Conservation (phyloP, 2,329 filamentous ascomycete species). For the Monosporascus ibericus region DNA sequence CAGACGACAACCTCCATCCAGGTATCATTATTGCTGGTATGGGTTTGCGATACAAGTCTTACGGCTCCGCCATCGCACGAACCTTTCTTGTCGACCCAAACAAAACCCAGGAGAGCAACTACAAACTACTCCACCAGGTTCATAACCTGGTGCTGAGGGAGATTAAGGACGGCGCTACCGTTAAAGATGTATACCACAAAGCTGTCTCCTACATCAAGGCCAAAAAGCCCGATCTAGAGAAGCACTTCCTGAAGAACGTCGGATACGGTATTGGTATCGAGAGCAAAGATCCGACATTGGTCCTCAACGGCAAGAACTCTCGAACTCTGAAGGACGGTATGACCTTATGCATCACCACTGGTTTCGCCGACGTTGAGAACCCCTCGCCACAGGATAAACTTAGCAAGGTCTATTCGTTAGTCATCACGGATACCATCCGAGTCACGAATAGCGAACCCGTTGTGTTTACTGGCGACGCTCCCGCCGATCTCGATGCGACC, state of each 20-base stretch:
- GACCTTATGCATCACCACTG: slow-evolving; percentile 87
- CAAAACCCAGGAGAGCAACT: slow-evolving; percentile 90
- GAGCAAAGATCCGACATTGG: slow-evolving; percentile 73
- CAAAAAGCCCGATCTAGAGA: slow-evolving; percentile 93
- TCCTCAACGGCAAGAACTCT: slow-evolving; percentile 81
- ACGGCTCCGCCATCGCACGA: slow-evolving; percentile 84
- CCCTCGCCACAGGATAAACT: slow-evolving; percentile 82
- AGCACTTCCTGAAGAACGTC: slow-evolving; percentile 88
- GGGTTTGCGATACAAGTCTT: slow-evolving; percentile 91
- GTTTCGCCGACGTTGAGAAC: slow-evolving; percentile 85
- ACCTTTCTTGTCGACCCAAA: slow-evolving; percentile 97
- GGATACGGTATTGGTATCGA: slow-evolving; percentile 92
- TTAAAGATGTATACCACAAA: slow-evolving; percentile 89
- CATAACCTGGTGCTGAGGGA: slow-evolving; percentile 90
- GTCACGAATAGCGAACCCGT: slow-evolving; percentile 73
- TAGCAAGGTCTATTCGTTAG: slow-evolving; percentile 80
- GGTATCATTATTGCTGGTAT: slow-evolving; percentile 91
- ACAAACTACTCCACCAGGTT: slow-evolving; percentile 78
- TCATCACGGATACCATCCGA: slow-evolving; percentile 89
- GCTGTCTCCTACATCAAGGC: slow-evolving; percentile 72
- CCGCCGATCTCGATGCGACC: slow-evolving; percentile 85
- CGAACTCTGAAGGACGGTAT: slow-evolving; percentile 89
- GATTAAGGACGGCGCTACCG: slow-evolving; percentile 75
- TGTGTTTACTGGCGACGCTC: slow-evolving; percentile 89
- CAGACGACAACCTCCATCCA: slow-evolving; percentile 76